Evolutionary conservation across 2,329 filamentous ascomycete species (phyloP).

Genomic region (Orbilia quercus): DNA sequence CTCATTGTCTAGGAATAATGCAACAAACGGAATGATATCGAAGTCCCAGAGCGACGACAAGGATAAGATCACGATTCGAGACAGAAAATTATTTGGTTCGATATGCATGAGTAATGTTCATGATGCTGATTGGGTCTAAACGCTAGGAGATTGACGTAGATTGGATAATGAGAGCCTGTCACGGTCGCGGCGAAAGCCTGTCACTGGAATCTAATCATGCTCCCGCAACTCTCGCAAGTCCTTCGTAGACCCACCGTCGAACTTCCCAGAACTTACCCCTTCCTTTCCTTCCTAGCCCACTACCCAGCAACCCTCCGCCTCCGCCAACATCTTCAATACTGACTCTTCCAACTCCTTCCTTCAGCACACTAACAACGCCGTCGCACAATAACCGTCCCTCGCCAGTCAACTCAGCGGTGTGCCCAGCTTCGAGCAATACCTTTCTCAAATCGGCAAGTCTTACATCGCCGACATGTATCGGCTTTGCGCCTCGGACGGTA

Average conservation of each 20-base stretch:
- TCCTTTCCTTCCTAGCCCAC: constrained; percentile 37
- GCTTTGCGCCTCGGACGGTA: constrained; percentile 80
- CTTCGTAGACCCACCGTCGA: constrained; percentile 90
- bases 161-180: too few relatives aligned
- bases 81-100: too few relatives aligned
- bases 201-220: constrained; percentile 64
- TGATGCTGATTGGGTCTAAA: too few relatives aligned
- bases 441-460: constrained; percentile 87
- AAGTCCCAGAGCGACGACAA: too few relatives aligned
- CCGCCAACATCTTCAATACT: constrained; percentile 70
- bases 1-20: too few relatives aligned
- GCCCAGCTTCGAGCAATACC: constrained; percentile 82
- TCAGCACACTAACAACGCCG: constrained; percentile 85
- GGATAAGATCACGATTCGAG: too few relatives aligned
- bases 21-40: too few relatives aligned
- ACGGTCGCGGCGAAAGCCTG: too few relatives aligned
- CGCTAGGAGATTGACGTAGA: too few relatives aligned
- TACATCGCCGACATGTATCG: constrained; percentile 93
- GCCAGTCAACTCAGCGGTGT: constrained; percentile 90
- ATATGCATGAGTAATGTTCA: too few relatives aligned
- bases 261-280: constrained; percentile 69
- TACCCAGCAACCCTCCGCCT: constrained; percentile 72
- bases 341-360: constrained; percentile 74
- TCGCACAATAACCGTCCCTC: constrained; percentile 93
- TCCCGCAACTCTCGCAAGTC: constrained; percentile 87